Conservation (phyloP, 805 yeast genomes). For the Myxozyma udenii region DNA sequence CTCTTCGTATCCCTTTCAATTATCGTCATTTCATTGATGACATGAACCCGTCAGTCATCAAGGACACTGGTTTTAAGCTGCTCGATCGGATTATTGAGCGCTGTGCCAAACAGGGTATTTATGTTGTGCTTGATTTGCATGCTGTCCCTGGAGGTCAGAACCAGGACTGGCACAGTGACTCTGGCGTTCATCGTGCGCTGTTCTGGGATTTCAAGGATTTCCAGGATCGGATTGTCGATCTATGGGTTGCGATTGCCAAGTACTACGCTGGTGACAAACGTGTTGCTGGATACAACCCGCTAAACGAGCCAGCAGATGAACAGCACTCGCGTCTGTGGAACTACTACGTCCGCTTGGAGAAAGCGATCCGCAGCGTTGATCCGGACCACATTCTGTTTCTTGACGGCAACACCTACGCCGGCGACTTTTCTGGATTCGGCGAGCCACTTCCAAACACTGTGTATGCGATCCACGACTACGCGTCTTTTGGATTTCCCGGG, state of each 20-base stretch:
- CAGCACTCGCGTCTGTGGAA: conserved; percentile 44
- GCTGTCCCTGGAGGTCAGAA: conserved; percentile 56
- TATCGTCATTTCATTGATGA: conserved; percentile 51
- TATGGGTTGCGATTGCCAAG: conserved; percentile 48
- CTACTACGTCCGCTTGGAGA: conserved; percentile 43
- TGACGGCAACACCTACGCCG: conserved; percentile 53
- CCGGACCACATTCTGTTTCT: conserved; percentile 49
- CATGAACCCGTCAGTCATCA: conserved; percentile 45
- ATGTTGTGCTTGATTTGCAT: conserved; percentile 50
- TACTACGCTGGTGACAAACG: conserved; percentile 48
- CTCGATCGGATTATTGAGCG: conserved; percentile 46
- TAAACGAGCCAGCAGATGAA: conserved; percentile 52
- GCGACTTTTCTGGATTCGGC: conserved; percentile 51
- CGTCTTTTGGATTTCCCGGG: conserved; percentile 48
- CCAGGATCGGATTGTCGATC: conserved; percentile 47
- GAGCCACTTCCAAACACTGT: conserved; percentile 45
- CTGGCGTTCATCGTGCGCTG: conserved; percentile 47
- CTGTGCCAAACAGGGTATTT: conserved; percentile 48
- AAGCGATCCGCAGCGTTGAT: conserved; percentile 45
- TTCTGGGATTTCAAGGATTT: conserved; percentile 52
- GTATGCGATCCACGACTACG: conserved; percentile 51
- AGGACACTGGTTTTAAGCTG: conserved; percentile 46
- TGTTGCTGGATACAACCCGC: conserved; percentile 54
- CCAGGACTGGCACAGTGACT: conserved; percentile 55
- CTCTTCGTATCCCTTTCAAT: conserved; percentile 52